A percentile compares a stretch with the other conserved stretches of the same genome.
phyloP scores from a whole-genome alignment of 73 alveolate species.

The Durusdinium trenchii region DNA sequence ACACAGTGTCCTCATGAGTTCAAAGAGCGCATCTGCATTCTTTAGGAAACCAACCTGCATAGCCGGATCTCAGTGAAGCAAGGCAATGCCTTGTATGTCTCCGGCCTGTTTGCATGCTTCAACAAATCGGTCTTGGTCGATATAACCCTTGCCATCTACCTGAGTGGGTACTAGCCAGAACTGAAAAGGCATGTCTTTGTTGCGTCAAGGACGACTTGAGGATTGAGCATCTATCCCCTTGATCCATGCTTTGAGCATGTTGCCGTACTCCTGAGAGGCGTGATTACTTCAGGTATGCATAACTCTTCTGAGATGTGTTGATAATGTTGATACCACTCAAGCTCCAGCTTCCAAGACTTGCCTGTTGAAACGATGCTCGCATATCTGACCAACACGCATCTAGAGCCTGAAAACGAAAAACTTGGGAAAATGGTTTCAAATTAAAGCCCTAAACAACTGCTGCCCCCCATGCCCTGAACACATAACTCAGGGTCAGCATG shows the following conservation, averaged over 20 bases:
- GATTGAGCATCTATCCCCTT: slow-evolving; percentile 52
- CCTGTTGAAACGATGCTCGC: slow-evolving; percentile 74
- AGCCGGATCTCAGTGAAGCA: background rate
- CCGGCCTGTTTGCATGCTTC: slow-evolving; percentile 68
- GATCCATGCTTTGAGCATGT: slow-evolving; percentile 92
- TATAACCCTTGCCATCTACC: slow-evolving; percentile 69
- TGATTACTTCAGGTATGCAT: background rate
- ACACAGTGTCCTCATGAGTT: slow-evolving; percentile 34
- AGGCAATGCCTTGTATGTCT: background rate
- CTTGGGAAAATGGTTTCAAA: background rate
- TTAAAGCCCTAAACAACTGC: background rate
- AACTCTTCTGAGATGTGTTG: no score
- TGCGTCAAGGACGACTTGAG: no score
- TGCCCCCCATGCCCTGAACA: background rate
- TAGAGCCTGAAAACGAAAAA: background rate
- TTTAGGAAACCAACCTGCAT: slow-evolving; percentile 35
- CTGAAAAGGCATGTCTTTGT: no score
- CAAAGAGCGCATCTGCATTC: slow-evolving; percentile 47
- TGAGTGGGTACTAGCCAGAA: no score
- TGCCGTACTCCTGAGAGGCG: slow-evolving; percentile 51
- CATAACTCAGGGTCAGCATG: background rate
- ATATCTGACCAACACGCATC: slow-evolving; percentile 84
- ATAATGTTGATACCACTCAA: no score
- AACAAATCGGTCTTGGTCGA: slow-evolving; percentile 41
- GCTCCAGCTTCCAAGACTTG: no score